Conservation (phyloP, 257 asterid genomes). For the Ocimum tenuiflorum region DNA sequence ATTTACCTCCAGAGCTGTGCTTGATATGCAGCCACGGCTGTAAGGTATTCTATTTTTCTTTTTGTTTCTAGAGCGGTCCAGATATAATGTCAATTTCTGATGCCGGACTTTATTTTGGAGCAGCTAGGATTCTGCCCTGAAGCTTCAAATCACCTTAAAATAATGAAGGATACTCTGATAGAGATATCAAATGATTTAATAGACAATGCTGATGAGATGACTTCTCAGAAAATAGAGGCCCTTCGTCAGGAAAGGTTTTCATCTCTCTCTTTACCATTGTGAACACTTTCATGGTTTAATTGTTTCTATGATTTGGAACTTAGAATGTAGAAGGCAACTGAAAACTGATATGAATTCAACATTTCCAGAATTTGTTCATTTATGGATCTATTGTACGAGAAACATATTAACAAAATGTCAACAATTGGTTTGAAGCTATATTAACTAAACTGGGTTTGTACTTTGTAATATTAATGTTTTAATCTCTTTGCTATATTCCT, state of each 20-base stretch:
- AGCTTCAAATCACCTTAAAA: conserved; percentile 71
- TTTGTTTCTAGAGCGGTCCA: conserved; percentile 14
- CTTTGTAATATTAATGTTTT: not conserved
- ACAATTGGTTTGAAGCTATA: conserved; percentile 3
- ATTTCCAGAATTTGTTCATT: conserved; percentile 12
- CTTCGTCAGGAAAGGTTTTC: conserved; percentile 83
- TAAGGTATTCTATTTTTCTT: conserved; percentile 40
- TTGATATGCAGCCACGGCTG: conserved; percentile 65
- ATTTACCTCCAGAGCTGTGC: conserved; percentile 68
- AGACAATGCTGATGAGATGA: conserved; percentile 69
- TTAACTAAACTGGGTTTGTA: conserved; percentile 9
- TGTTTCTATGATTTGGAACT: not conserved
- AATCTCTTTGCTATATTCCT: not conserved
- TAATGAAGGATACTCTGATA: conserved; percentile 70
- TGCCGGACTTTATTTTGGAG: conserved; percentile 21
- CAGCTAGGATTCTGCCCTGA: conserved; percentile 89
- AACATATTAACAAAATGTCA: too few relatives aligned
- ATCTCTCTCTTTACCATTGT: conserved; percentile 15
- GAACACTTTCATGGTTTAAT: conserved; percentile 9
- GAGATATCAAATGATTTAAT: conserved; percentile 79
- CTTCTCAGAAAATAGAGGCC: conserved; percentile 50
- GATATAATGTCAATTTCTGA: conserved; percentile 20
- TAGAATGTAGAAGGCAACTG: not conserved
- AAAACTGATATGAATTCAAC: conserved; percentile 10
- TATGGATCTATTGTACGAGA: not conserved